Base-by-base conservation (phyloP, 345 rosid species). In the Firmiana major region DNA sequence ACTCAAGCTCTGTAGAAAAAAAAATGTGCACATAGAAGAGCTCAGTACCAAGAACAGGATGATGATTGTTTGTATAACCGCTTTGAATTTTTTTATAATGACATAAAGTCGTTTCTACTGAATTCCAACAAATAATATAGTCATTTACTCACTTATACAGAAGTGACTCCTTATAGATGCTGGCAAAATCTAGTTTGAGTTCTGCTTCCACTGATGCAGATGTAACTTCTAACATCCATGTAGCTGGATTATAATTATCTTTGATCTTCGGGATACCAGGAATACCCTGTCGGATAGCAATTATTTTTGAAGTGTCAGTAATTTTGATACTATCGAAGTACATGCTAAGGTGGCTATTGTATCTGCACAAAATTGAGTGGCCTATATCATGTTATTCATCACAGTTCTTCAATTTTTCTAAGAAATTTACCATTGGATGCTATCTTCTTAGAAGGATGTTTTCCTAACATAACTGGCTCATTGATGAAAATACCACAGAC, bases 201-300 rank as follows among this genome's bases (percentile, higher is more conserved):
- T 74, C 78, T 7, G 76, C 75, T 75, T 90, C 91, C 48, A 76
- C 3, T 38, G 88, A 86, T 57, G 82, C 79, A 76, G 81, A 79
- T 42, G 91, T 84, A 77, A 87, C 81, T 26, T 90, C 94, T 60
- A 90, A 79, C 87, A 90, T 86, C 94, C 94, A 90, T 21, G 94
- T 90, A 51, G 92, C 88, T 31, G 94, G 94, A 75, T 87, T 90
- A 63, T 79, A 84, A 43, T 86, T 86, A 9, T 78, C 83, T 83
- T 83, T 79, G 76, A 90, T 86, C 63, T 85, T 85, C 21, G 86
- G 90, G 46, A 84, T 82, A 66, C 94, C 89, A 15, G 83, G 78
- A 48, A 87, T 81, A 54, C 80, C 69, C 91, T 84, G 78, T 74
- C 38, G 17, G 43, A 73, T 38, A 55, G 54, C 0, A 24, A 42